Base-by-base conservation (phyloP, 2,329 filamentous ascomycete genomes). In the Xylariaceae sp. region DNA sequence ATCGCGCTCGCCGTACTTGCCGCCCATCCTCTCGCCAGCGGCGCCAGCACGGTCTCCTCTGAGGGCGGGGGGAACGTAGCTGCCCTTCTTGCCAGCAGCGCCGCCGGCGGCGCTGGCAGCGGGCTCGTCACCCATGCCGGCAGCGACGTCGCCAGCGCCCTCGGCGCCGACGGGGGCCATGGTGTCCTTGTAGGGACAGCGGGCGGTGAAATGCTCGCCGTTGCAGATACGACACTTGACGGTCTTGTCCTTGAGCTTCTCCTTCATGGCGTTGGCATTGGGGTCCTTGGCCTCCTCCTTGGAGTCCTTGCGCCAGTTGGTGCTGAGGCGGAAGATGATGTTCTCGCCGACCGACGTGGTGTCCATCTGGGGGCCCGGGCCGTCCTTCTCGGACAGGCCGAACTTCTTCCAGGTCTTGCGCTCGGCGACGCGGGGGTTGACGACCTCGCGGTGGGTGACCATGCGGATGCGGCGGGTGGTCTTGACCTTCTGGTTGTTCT, bases 201-300 rank as follows among this genome's bases (percentile, higher is more conserved):
- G 88, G 63, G 93, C 93, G 40, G 94, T 99, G 81, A 97, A 99
- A 84, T 99, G 94, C 80, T 99, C 94, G 70, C 93, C 94, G 71
- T 87, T 89, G 79, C 94, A 99, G 71, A 99, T 97, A 82, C 94
- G 89, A 76, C 94, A 99, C 83, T 97, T 97, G 81, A 99, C 95
- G 80, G 97, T 95, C 84, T 97, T 96, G 79, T 97, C 92, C 84
- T 94, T 96, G 68, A 97, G 81, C 77, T 89, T 87, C 69, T 87
- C 83, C 77, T 89, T 89, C 76, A 88, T 82, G 66, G 80, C 80
- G 75, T 88, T 84, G 66, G 87, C 85, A 73, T 89, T 88, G 67
- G 81, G 75, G 66, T 86, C 84, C 69, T 84, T 83, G 75, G 84
- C 82, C 76, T 93, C 89, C 71, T 88, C 88, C 75, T 90, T 89